Conservation (phyloP, 169 alveolate genomes). For the Plasmodium gaboni region DNA sequence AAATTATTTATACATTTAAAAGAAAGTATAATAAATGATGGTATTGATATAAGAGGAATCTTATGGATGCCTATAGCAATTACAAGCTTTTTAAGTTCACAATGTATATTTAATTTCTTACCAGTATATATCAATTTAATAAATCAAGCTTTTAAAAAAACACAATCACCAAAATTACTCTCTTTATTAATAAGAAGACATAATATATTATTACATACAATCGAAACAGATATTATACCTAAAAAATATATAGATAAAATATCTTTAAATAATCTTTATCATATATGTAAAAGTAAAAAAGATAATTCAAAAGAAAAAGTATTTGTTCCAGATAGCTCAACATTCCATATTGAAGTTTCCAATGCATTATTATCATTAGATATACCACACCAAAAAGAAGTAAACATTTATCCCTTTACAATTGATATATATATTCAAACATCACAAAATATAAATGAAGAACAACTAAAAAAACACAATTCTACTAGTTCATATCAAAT, state of each 20-base stretch:
- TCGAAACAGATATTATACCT: slow-evolving; percentile 70
- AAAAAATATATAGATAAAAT: slow-evolving; percentile 42
- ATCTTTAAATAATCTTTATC: slow-evolving; percentile 41
- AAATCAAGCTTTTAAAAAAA: slow-evolving; percentile 65
- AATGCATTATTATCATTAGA: slow-evolving; percentile 83
- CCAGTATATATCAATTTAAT: slow-evolving; percentile 66
- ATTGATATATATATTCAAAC: slow-evolving; percentile 86
- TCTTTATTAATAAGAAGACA: slow-evolving; percentile 69
- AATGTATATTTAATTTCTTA: slow-evolving; percentile 53
- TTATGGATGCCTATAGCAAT: slow-evolving; percentile 77
- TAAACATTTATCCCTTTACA: slow-evolving; percentile 84
- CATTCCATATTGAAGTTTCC: slow-evolving; percentile 87
- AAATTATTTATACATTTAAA: slow-evolving; percentile 48
- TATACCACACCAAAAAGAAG: slow-evolving; percentile 84
- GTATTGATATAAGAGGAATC: slow-evolving; percentile 70
- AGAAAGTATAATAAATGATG: slow-evolving; percentile 52
- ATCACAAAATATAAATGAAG: slow-evolving; percentile 39
- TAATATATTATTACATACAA: slow-evolving; percentile 61
- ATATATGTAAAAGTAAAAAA: slow-evolving; percentile 70
- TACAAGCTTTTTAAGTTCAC: slow-evolving; percentile 53
- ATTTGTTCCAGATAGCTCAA: slow-evolving; percentile 86
- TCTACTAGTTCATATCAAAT: neutral
- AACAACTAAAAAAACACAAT: neutral
- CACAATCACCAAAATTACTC: slow-evolving; percentile 65
- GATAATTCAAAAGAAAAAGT: slow-evolving; percentile 75